Base-by-base conservation (phyloP, 208 protist genomes). In the Porcisia deanei region DNA sequence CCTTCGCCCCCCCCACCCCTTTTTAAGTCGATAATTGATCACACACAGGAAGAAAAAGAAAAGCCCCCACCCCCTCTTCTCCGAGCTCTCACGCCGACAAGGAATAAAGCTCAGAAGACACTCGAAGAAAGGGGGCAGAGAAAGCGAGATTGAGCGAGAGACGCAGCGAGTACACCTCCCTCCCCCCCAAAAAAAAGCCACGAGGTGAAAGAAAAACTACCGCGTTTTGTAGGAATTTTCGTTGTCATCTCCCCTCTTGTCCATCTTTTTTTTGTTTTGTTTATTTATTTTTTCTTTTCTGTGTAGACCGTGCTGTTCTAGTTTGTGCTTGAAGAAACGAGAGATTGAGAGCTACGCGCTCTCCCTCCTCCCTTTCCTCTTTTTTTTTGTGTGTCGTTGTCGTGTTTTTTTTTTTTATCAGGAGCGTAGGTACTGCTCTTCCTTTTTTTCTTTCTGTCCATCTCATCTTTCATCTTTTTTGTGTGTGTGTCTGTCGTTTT, bases 141-240 rank as follows among this genome's bases (percentile, higher is more conserved):
- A 20, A 49, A n/a, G 63, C 41, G 63, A 67, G 63, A 67, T 49
- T 30, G 41, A 67, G 61, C 61, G 61, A 49, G 61, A 30, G 61
- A 49, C 63, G 16, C 16, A 52, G 63, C 22, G 63, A 67, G 22
- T 30, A 52, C 41, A 52, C 37, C 39, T 34, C 47, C 47, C 47
- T 52, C 47, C 10, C 47, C 47, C 10, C 5, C 47, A 5, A 52
- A 52, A 52, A 52, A 12, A 52, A 52, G 47, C 37, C 20, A 65
- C 22, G 20, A 43, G 20, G 7, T 4, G 9, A 30, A 52, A 43
- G 20, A 52, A 20, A 5, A n/a, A 43, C 47, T 12, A 37, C 63
- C 63, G 41, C 22, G 63, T 43, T 49, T 30, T 2, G 20, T 20
- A 43, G 5, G 39, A 9, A 25, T n/a, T 30, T 6, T 41, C 22